Base-by-base conservation (phyloP, 768 basidiomycete species). In the Imleria badia region DNA sequence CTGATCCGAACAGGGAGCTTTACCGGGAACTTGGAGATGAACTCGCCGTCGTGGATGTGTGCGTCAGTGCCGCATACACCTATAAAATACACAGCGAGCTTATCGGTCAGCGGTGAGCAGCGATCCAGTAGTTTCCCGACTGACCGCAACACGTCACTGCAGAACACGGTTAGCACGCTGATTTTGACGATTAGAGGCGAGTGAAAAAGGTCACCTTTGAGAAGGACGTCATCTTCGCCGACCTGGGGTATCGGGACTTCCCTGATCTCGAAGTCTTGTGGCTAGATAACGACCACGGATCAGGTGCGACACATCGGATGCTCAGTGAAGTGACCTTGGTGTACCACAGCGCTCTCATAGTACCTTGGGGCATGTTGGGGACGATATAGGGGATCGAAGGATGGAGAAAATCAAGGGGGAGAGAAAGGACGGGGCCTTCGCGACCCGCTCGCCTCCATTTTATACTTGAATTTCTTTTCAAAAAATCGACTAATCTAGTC, bases 271-370 rank as follows among this genome's bases (percentile, higher is more conserved):
- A 90, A 91, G 46, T 88, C 70, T 62, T 75, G 73, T 50, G 89
- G 83, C 86, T 89, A 62, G 58, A 67, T 39, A 46, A 54, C 23
- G 48, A 41, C 7, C n/a, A 46, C 40, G 19, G 12, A 41, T 69
- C 41, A 60, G 31, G 12, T 20, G 46, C 5, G 46, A 41, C 51
- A 43, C 23, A 22, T 45, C 15, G 29, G 15, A n/a, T 11, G 33
- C 42, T 19, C 42, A 19, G 66, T 6, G 55, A 6, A 3, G 73
- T 39, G 60, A 89, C 88, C 58, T 77, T 77, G 63, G 78, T 79
- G 73, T 89, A 91, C 75, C 81, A 89, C 60, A 89, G 72, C 17
- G 89, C 89, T 71, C 82, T 81, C 89, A 91, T 91, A 23, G 76
- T 81, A 72, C 79, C 81, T 68, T 82, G 66, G 47, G 79, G 75